These are phyloP conservation scores for Lachnellula cervina DNA, from an alignment of 2,329 filamentous ascomycete genomes.

Conservation along the genomic window DNA sequence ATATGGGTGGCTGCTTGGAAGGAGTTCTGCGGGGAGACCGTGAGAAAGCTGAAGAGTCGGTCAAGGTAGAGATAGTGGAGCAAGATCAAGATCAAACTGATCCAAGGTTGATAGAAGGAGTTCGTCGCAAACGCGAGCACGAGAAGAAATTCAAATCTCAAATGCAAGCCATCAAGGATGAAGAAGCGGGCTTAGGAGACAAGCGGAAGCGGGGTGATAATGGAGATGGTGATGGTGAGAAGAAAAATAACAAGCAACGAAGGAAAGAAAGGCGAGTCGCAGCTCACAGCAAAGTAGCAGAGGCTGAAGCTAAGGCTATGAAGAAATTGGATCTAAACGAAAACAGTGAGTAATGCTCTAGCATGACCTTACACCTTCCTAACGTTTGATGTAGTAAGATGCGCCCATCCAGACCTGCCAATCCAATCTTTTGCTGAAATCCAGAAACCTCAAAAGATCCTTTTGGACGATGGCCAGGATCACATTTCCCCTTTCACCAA, in stretches of 20 bases:
- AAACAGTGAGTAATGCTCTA: conserved; percentile 31
- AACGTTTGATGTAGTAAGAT: conserved; percentile 38
- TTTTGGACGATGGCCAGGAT: conserved; percentile 33
- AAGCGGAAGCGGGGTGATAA: conserved; percentile 23
- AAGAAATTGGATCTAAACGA: conserved; percentile 27
- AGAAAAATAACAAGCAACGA: conserved; percentile 24
- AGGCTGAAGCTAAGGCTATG: conserved; percentile 28
- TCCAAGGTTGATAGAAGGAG: conserved; percentile 49
- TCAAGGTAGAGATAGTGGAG: conserved; percentile 55
- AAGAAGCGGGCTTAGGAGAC: conserved; percentile 33
- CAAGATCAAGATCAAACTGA: conserved; percentile 40
- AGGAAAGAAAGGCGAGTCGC: conserved; percentile 29
- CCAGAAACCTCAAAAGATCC: conserved; percentile 40
- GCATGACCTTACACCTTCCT: background rate
- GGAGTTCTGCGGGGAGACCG: conserved; percentile 64
- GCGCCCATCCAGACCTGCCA: conserved; percentile 38
- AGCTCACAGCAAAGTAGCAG: conserved; percentile 27
- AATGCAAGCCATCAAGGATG: conserved; percentile 33
- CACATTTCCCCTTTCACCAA: conserved; percentile 66
- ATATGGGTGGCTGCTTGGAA: conserved; percentile 55
- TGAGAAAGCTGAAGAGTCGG: conserved; percentile 39
- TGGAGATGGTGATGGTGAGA: background rate
- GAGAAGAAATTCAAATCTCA: conserved; percentile 37
- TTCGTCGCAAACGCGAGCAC: conserved; percentile 63
- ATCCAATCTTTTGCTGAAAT: conserved; percentile 17